These are phyloP conservation scores for Astrephomene gubernaculifera DNA, from an alignment of 139 green algal species.

Conservation along the genomic window DNA sequence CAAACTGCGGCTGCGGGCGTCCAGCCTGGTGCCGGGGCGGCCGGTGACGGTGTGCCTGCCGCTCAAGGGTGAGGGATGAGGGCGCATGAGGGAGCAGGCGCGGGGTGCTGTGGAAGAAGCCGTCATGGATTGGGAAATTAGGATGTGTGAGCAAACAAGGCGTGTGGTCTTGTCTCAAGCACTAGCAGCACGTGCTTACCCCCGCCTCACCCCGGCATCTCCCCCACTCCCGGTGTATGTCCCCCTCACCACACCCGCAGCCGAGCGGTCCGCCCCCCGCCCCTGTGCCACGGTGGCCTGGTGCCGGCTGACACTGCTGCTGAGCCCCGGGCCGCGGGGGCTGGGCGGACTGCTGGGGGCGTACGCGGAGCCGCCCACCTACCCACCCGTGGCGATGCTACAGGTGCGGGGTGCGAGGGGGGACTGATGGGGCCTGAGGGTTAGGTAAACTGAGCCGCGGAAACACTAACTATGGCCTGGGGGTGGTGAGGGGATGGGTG, in stretches of 20 bases:
- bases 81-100: not conserved
- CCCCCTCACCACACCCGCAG: not conserved
- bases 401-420: not conserved
- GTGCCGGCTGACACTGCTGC: constrained; percentile 28
- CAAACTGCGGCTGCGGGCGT: constrained; percentile 27
- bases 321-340: not conserved
- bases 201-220: no score
- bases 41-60: constrained; percentile 18
- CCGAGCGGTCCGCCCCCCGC: constrained; percentile 24
- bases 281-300: constrained; percentile 27
- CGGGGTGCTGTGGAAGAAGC: no score
- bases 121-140: no score
- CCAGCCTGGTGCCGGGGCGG: constrained; percentile 7
- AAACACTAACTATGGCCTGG: no score
- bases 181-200: no score
- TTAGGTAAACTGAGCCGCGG: no score
- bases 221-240: not conserved
- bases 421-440: no score
- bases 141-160: no score
- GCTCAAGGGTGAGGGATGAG: constrained; percentile 12
- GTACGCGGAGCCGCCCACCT: constrained; percentile 13
- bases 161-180: no score
- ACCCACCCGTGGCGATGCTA: constrained; percentile 41
- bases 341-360: not conserved
- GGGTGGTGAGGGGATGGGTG: not conserved